Evolutionary conservation across 2,329 filamentous ascomycete genomes (phyloP).

Genomic region (Penicillium sp.): DNA sequence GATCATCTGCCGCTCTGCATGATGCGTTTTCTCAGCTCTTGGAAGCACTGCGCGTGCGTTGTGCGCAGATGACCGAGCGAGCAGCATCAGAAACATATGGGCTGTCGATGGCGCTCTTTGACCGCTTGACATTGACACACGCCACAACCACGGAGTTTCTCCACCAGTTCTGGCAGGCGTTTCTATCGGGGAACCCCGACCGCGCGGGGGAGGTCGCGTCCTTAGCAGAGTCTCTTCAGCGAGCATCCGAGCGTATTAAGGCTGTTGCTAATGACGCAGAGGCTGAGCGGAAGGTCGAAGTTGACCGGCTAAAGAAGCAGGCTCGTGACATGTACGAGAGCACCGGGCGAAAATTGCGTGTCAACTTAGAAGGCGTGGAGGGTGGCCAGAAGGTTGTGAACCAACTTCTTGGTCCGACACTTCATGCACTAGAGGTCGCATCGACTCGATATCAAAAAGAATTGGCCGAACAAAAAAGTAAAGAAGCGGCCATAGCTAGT

Average conservation of each 20-base stretch:
- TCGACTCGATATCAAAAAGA: conserved; percentile 68
- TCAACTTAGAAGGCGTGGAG: conserved; percentile 62
- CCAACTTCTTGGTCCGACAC: conserved; percentile 71
- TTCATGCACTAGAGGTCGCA: conserved; percentile 68
- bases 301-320: conserved; percentile 66
- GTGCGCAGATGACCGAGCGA: conserved; percentile 42
- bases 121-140: conserved; percentile 71
- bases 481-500: conserved; percentile 22
- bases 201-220: conserved; percentile 77
- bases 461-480: conserved; percentile 57
- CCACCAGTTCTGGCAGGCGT: conserved; percentile 95
- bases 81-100: conserved; percentile 43
- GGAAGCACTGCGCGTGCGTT: conserved; percentile 57
- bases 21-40: conserved; percentile 57
- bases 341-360: conserved; percentile 70
- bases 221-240: conserved; percentile 75
- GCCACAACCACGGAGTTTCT: conserved; percentile 93
- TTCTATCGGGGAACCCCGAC: conserved; percentile 80
- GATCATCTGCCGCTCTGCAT: conserved; percentile 65
- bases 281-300: conserved; percentile 63
- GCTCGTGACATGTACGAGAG: conserved; percentile 67
- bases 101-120: conserved; percentile 53
- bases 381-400: conserved; percentile 75
- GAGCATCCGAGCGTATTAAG: conserved; percentile 74
- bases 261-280: conserved; percentile 80